Base-by-base conservation (phyloP, 2,329 filamentous ascomycete genomes). In the Anthostomella pinea region DNA sequence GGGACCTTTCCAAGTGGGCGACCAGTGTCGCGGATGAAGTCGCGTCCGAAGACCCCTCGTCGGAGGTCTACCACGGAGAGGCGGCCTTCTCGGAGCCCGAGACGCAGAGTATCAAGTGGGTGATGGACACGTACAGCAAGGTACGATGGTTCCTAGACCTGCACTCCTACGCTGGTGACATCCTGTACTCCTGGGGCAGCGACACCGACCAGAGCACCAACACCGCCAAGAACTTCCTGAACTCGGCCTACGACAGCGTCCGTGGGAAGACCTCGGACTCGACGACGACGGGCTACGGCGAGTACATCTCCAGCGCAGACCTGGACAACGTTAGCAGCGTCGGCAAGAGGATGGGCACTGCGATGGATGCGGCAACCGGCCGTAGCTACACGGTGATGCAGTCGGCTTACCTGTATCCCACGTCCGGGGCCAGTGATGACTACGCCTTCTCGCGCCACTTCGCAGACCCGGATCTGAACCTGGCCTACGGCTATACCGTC, bases 71-170 rank as follows among this genome's bases (percentile, higher is more conserved):
- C 54, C 69, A 72, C 45, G 77, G 76, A 25, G 67, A 66, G 1
- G 60, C 56, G 8, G 63, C 75, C 2, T 68, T 69, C 33, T 79
- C 75, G 0, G 76, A 81, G 59, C 62, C 75, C 0, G 77, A 81
- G 60, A 72, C 74, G 2, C 63, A 70, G 54, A 75, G 69, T 51
- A 65, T 77, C 39, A 70, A 68, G 39, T 77, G 70, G 59, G 55
- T 75, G 6, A 60, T 78, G 51, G 66, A 73, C 46, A 62, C 65
- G 18, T 73, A 70, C 56, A 55, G 62, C 30, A 67, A 67, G 28
- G 58, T 80, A 29, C 64, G 69, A 18, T 80, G 75, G 74, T 77
- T 76, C 53, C 59, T 79, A 41, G 77, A 81, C 45, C 63, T 80
- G 28, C 77, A 81, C 63, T 77, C 74, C 1, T 72, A 65, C 18